These are phyloP conservation scores for Talaromyces liani DNA, from an alignment of 495 filamentous ascomycete species.

Conservation along the genomic window DNA sequence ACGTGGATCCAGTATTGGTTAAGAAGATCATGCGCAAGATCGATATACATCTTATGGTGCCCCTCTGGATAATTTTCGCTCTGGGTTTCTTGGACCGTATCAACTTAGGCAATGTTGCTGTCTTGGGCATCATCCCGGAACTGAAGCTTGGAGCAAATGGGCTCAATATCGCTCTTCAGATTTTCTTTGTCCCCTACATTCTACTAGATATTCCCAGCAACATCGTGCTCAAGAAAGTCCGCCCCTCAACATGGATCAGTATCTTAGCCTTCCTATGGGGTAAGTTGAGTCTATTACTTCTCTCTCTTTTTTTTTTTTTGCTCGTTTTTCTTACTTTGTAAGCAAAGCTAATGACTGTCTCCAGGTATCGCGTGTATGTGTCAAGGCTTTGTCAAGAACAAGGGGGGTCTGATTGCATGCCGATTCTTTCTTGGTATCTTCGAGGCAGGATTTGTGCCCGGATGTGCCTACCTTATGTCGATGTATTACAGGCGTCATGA, in stretches of 20 bases:
- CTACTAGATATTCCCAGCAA: slow-evolving; percentile 57
- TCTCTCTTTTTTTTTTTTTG: slow-evolving; percentile 9
- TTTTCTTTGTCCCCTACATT: slow-evolving; percentile 58
- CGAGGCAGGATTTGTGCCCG: slow-evolving; percentile 47
- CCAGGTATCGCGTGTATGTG: slow-evolving; percentile 30
- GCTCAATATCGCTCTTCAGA: slow-evolving; percentile 46
- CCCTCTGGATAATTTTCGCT: slow-evolving; percentile 15
- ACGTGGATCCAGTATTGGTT: background rate
- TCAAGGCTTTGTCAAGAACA: slow-evolving; percentile 35
- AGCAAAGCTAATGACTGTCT: background rate
- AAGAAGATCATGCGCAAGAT: slow-evolving; percentile 9
- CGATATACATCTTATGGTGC: slow-evolving; percentile 15
- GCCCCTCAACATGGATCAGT: slow-evolving; percentile 47
- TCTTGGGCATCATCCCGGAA: slow-evolving; percentile 42
- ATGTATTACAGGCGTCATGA: slow-evolving; percentile 47
- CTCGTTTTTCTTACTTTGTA: slow-evolving; percentile 20
- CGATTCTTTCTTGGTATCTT: slow-evolving; percentile 47
- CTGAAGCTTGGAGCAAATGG: slow-evolving; percentile 26
- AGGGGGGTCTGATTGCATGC: slow-evolving; percentile 36
- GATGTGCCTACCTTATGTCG: slow-evolving; percentile 44
- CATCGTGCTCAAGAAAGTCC: slow-evolving; percentile 54
- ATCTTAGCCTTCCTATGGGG: slow-evolving; percentile 44
- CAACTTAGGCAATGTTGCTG: slow-evolving; percentile 48
- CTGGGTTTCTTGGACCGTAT: slow-evolving; percentile 27
- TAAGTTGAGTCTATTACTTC: slow-evolving; percentile 6